A percentile compares a stretch with the other conserved stretches of the same genome.
phyloP scores from a whole-genome alignment of 768 basidiomycete genomes.

The Phylloporus scabripes region DNA sequence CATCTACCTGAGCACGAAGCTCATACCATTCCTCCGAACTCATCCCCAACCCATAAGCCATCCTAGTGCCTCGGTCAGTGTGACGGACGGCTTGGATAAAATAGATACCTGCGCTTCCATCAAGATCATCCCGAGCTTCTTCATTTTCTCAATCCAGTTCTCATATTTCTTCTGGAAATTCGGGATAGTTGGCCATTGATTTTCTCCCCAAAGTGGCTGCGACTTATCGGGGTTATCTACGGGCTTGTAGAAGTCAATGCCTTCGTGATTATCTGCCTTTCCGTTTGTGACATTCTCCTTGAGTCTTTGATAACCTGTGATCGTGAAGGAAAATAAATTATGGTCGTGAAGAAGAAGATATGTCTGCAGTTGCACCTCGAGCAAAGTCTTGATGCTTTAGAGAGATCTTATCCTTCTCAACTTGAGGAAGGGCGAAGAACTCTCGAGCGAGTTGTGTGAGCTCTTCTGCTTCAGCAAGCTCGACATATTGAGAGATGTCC shows the following conservation, averaged over 20 bases:
- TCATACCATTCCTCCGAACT: conserved; percentile 61
- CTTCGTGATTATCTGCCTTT: conserved; percentile 82
- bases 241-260: conserved; percentile 75
- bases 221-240: conserved; percentile 65
- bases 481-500: conserved; percentile 56
- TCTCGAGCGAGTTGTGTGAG: conserved; percentile 57
- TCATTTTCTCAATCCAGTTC: conserved; percentile 83
- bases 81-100: not conserved
- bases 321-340: not conserved
- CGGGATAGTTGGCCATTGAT: conserved; percentile 71
- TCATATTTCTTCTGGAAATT: conserved; percentile 62
- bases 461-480: conserved; percentile 56
- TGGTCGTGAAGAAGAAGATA: not conserved
- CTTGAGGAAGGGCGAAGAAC: conserved; percentile 70
- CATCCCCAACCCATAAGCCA: conserved; percentile 79
- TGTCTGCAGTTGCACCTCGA: conserved; percentile 49
- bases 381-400: conserved; percentile 66
- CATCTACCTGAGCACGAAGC: conserved; percentile 64
- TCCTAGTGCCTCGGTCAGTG: conserved; percentile 39
- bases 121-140: conserved; percentile 66
- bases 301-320: conserved; percentile 69
- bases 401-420: conserved; percentile 73
- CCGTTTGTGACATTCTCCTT: conserved; percentile 86
- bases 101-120: conserved; percentile 70
- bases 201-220: conserved; percentile 74